These are phyloP conservation scores for Dactylellina cionopaga DNA, from an alignment of 2,329 filamentous ascomycete genomes.

Conservation along the genomic window DNA sequence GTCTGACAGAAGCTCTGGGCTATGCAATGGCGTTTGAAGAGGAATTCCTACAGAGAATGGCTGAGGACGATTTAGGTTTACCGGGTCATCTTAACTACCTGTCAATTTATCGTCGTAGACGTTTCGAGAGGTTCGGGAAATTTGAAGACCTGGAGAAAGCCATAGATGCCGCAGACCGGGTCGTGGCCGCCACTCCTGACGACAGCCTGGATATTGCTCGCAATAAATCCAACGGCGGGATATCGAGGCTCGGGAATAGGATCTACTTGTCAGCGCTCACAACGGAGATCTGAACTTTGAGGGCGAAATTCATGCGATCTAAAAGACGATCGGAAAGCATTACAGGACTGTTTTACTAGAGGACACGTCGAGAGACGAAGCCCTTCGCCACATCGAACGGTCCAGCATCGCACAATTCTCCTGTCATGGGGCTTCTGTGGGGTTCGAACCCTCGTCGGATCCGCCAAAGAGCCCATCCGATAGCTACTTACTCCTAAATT, in stretches of 20 bases:
- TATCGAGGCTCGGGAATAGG: no score
- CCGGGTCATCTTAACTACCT: no score
- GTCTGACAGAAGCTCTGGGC: no score
- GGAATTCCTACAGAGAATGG: no score
- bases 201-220: background rate
- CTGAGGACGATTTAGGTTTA: no score
- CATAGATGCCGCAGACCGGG: background rate
- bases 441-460: no score
- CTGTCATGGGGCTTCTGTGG: constrained; percentile 1
- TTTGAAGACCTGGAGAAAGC: background rate
- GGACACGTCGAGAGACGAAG: background rate
- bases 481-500: constrained; percentile 1
- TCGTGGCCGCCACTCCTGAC: background rate
- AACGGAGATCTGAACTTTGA: background rate
- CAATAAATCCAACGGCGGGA: background rate
- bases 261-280: background rate
- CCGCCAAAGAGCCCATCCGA: constrained; percentile 14
- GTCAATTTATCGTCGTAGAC: background rate
- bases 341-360: background rate
- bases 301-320: no score
- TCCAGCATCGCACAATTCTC: constrained; percentile 7
- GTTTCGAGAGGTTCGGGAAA: background rate
- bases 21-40: no score
- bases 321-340: background rate
- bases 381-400: background rate